phyloP scores from a whole-genome alignment of 306 rosid species.

The Dicorynia guianensis region DNA sequence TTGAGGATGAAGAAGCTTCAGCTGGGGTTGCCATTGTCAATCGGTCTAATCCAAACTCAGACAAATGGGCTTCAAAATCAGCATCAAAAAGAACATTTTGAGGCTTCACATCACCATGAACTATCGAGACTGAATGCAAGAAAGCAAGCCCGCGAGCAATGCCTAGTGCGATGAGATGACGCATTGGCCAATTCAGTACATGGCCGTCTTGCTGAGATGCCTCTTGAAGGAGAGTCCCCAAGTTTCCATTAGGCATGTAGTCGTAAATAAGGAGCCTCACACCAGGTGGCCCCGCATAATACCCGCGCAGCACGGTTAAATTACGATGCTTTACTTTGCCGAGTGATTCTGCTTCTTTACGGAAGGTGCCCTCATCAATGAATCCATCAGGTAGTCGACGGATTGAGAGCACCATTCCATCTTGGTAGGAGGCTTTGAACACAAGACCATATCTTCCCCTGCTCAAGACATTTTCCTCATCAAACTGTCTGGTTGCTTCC shows the following conservation, averaged over 20 bases:
- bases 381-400: conserved; percentile 69
- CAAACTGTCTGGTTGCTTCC: conserved; percentile 89
- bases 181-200: conserved; percentile 93
- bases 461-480: conserved; percentile 82
- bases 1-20: conserved; percentile 61
- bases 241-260: conserved; percentile 91
- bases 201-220: conserved; percentile 93
- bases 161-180: conserved; percentile 86
- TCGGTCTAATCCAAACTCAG: conserved; percentile 79
- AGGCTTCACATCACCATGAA: conserved; percentile 84
- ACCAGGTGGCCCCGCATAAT: conserved; percentile 78
- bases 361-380: conserved; percentile 59
- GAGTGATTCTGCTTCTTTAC: conserved; percentile 75
- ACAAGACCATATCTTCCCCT: conserved; percentile 76
- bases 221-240: conserved; percentile 82
- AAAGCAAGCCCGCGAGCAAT: conserved; percentile 80
- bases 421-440: conserved; percentile 77
- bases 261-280: conserved; percentile 77
- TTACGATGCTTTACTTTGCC: conserved; percentile 83
- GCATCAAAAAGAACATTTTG: conserved; percentile 85
- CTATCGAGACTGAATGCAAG: conserved; percentile 67
- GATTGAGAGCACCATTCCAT: conserved; percentile 80
- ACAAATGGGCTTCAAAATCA: conserved; percentile 87
- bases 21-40: conserved; percentile 55
- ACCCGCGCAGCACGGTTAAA: conserved; percentile 76